A percentile compares a stretch with the other conserved stretches of the same genome.
phyloP scores from a whole-genome alignment of 2,329 filamentous ascomycete species.

The Clonostachys byssicola region DNA sequence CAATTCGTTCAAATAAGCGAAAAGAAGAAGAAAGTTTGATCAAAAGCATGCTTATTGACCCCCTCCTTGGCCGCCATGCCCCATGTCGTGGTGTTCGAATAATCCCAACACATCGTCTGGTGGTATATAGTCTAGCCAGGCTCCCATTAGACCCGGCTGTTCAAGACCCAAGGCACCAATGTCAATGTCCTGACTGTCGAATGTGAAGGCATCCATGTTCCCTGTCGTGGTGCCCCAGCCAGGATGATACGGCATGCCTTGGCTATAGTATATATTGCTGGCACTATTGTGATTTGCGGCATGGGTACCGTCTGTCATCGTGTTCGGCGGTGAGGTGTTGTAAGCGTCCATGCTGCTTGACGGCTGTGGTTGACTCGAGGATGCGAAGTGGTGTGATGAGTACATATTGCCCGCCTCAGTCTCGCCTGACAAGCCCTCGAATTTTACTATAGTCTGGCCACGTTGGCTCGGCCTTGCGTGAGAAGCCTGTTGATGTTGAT shows the following conservation, averaged over 20 bases:
- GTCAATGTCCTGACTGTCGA: conserved; percentile 74
- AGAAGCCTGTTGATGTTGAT: conserved; percentile 13
- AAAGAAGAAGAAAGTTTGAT: background rate
- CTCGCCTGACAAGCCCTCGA: conserved; percentile 17
- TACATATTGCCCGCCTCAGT: conserved; percentile 22
- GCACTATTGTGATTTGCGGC: conserved; percentile 7
- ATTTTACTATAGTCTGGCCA: conserved; percentile 12
- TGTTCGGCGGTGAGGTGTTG: conserved; percentile 34
- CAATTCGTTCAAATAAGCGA: background rate
- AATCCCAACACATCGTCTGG: conserved; percentile 55
- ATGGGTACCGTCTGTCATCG: conserved; percentile 25
- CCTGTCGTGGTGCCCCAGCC: conserved; percentile 22
- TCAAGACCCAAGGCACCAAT: conserved; percentile 59
- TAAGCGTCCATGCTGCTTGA: conserved; percentile 37
- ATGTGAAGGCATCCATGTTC: conserved; percentile 55
- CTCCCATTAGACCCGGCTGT: conserved; percentile 61
- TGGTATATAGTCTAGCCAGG: conserved; percentile 71
- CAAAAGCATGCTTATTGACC: too few relatives aligned
- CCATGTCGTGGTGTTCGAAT: conserved; percentile 34
- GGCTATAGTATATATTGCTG: conserved; percentile 17
- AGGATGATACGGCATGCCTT: conserved; percentile 17
- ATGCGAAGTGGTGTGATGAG: conserved; percentile 22
- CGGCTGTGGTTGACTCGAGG: conserved; percentile 27
- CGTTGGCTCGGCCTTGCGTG: background rate
- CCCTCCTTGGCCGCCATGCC: conserved; percentile 9